Base-by-base conservation (phyloP, 441 rosid species). In the Croton setiger region DNA sequence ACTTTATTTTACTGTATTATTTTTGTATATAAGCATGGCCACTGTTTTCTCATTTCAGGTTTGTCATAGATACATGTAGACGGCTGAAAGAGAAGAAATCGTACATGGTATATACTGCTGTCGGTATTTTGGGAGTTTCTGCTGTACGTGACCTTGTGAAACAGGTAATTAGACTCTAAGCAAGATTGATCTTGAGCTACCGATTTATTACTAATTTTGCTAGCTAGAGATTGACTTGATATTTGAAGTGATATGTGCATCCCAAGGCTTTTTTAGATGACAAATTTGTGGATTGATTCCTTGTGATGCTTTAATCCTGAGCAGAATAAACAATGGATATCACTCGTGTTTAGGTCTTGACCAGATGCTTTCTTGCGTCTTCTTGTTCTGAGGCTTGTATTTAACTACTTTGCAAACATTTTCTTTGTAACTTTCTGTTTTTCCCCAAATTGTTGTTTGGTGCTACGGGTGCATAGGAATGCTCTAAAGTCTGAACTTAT, bases 101-200 rank as follows among this genome's bases (percentile, higher is more conserved):
- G 4, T 93, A 93, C 82, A 84, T 91, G 98, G 84, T 91, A 18
- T 91, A 87, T 71, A 84, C 88, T 48, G 96, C 97, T 52, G 93
- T 89, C 33, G 93, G 95, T 63, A 88, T 89, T 77, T 80, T 91
- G 55, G 96, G 97, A 51, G 72, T 89, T 75, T 67, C 91, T 64
- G 92, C 92, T 0, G 53, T 93, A n/a, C 74, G 72, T 65, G 93
- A 87, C 81, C 71, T 94, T 31, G 76, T 89, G 78, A 87, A 74
- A 54, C 93, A 94, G 98, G 97, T 91, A 8, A 37, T 31, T 45
- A 65, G 27, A 45, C 71, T 41, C 23, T 39, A 23, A n/a, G 13
- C n/a, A 17, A 15, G 20, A 15, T 35, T n/a, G 4, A 37, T 54
- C 3, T 17, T 44, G 15, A 15, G 13, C 23, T 60, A 20, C 31